phyloP scores from a whole-genome alignment of 805 yeast genomes.

The Scheffersomyces stipitis region DNA sequence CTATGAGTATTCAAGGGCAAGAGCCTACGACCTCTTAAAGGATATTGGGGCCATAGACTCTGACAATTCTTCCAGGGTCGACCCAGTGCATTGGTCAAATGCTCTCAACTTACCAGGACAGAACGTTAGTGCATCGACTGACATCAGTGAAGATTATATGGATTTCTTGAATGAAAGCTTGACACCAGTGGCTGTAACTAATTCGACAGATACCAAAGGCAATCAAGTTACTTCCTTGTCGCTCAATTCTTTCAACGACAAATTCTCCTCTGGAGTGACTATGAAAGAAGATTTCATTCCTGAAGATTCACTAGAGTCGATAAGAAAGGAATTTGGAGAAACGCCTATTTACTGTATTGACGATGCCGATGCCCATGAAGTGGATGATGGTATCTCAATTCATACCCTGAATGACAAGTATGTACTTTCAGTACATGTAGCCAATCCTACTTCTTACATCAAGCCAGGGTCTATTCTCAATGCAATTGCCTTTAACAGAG shows the following conservation, averaged over 20 bases:
- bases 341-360: constrained; percentile 81
- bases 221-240: background rate
- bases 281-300: constrained; percentile 21
- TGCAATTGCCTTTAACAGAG: constrained; percentile 57
- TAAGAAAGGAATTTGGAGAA: constrained; percentile 43
- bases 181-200: constrained; percentile 4
- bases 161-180: constrained; percentile 23
- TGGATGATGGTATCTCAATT: constrained; percentile 89
- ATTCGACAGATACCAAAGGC: constrained; percentile 10
- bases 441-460: constrained; percentile 79
- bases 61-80: constrained; percentile 26
- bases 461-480: constrained; percentile 41
- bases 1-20: constrained; percentile 50
- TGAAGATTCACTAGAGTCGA: constrained; percentile 26
- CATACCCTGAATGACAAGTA: constrained; percentile 28
- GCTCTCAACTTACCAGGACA: constrained; percentile 45
- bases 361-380: constrained; percentile 74
- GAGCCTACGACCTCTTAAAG: constrained; percentile 49
- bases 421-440: constrained; percentile 69
- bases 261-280: background rate
- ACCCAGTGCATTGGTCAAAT: constrained; percentile 55
- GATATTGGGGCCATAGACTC: constrained; percentile 24
- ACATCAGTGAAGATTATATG: constrained; percentile 44
- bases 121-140: constrained; percentile 42
- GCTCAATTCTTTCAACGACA: background rate